Percentiles rank a stretch among this genome's conserved stretches.
Conservation (phyloP, 2,329 filamentous ascomycete species). For the Beauveria medogensis region DNA sequence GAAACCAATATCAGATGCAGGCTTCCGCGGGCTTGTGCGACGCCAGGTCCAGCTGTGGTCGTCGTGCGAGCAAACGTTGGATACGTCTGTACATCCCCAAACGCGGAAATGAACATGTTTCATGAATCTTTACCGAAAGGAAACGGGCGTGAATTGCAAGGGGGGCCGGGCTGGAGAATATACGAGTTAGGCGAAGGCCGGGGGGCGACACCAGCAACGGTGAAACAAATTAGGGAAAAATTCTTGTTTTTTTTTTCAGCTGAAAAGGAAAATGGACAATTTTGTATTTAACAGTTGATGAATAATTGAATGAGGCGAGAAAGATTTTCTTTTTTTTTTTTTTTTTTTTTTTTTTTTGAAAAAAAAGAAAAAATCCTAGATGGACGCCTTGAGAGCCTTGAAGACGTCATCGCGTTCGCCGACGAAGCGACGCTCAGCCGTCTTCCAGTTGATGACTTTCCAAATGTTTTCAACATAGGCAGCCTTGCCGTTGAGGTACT, state of each 20-base stretch:
- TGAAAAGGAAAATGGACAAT: background rate
- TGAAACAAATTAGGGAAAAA: too few species aligned
- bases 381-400: constrained; percentile 34
- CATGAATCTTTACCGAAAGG: background rate
- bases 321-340: background rate
- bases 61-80: too few species aligned
- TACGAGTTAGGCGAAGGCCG: background rate
- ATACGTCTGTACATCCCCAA: too few species aligned
- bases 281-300: background rate
- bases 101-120: background rate
- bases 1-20: background rate
- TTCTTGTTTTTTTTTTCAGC: background rate
- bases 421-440: constrained; percentile 53
- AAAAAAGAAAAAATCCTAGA: constrained; percentile 20
- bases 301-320: background rate
- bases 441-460: constrained; percentile 73
- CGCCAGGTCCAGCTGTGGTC: background rate
- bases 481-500: constrained; percentile 70
- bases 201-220: too few species aligned
- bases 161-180: too few species aligned
- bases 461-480: constrained; percentile 70
- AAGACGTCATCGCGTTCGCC: constrained; percentile 39
- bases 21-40: background rate
- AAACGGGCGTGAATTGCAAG: background rate
- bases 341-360: too few species aligned